Percentiles rank a stretch among this genome's conserved stretches.
Evolutionary conservation across 2,329 filamentous ascomycete genomes (phyloP).

Genomic region (Neonectria hederae): DNA sequence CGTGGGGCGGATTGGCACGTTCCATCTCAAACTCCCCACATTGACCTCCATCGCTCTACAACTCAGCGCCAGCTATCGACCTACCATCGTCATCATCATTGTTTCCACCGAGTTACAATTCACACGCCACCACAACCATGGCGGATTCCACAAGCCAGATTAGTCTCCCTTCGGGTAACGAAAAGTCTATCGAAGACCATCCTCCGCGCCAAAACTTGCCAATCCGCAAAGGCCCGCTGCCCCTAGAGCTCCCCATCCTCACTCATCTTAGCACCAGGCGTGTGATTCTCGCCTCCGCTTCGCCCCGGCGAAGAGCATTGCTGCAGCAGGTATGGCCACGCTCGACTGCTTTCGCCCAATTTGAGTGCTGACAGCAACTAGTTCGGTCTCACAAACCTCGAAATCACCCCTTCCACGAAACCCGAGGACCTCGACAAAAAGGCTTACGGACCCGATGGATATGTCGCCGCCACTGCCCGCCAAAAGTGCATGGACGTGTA

Average conservation of each 20-base stretch:
- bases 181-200: conserved; percentile 49
- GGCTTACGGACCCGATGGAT: conserved; percentile 81
- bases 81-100: conserved; percentile 11
- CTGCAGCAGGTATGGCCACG: conserved; percentile 69
- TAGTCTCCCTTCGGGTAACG: conserved; percentile 60
- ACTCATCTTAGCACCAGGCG: conserved; percentile 79
- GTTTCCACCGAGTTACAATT: not conserved
- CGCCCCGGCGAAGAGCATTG: conserved; percentile 83
- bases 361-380: conserved; percentile 48
- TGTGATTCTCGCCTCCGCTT: conserved; percentile 89
- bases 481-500: conserved; percentile 84
- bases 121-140: conserved; percentile 35
- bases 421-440: conserved; percentile 87
- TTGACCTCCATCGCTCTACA: conserved; percentile 39
- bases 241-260: conserved; percentile 83
- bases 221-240: conserved; percentile 64
- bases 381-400: conserved; percentile 83
- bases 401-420: conserved; percentile 83
- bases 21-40: conserved; percentile 37
- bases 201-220: conserved; percentile 44
- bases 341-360: too few relatives aligned
- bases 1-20: conserved; percentile 35
- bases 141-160: conserved; percentile 40
- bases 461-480: conserved; percentile 86
- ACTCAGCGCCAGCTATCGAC: conserved; percentile 18